phyloP scores from a whole-genome alignment of 2,329 filamentous ascomycete species.

The Aspergillus bombycis region DNA sequence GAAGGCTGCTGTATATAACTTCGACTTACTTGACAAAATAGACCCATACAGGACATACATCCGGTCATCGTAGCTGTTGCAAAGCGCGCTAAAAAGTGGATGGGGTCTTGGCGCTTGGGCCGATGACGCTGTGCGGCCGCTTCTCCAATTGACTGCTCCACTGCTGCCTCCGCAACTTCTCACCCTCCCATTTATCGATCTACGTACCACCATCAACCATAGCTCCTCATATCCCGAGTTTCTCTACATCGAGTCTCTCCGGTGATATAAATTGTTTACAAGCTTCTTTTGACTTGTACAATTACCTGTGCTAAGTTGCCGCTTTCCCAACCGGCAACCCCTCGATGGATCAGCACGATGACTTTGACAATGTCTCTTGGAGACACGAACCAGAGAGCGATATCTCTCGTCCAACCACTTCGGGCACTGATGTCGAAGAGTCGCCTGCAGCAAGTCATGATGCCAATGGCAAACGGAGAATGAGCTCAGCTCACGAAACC shows the following conservation, averaged over 20 bases:
- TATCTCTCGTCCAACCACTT: conserved; percentile 44
- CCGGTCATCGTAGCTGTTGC: neutral
- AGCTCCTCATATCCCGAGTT: neutral
- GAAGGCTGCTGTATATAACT: neutral
- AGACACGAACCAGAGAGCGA: conserved; percentile 61
- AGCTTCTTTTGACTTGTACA: neutral
- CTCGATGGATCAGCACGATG: conserved; percentile 59
- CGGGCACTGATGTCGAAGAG: conserved; percentile 46
- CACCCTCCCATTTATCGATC: conserved; percentile 8
- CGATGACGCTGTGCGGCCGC: conserved; percentile 26
- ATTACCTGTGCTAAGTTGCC: conserved; percentile 4
- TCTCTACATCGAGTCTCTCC: neutral
- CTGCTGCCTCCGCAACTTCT: conserved; percentile 16
- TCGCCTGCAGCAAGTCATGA: conserved; percentile 39
- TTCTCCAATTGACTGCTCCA: conserved; percentile 16
- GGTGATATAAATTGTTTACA: neutral
- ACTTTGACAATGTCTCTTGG: conserved; percentile 84
- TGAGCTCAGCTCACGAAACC: conserved; percentile 50
- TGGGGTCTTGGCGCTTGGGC: conserved; percentile 11
- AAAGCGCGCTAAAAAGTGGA: neutral
- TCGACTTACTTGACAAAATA: neutral
- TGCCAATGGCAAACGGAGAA: conserved; percentile 53
- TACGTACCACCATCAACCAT: conserved; percentile 13
- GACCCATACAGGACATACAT: neutral
- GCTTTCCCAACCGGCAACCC: conserved; percentile 20